Conservation (phyloP, 176 grass and related monocot species). For the Carex cristatella region DNA sequence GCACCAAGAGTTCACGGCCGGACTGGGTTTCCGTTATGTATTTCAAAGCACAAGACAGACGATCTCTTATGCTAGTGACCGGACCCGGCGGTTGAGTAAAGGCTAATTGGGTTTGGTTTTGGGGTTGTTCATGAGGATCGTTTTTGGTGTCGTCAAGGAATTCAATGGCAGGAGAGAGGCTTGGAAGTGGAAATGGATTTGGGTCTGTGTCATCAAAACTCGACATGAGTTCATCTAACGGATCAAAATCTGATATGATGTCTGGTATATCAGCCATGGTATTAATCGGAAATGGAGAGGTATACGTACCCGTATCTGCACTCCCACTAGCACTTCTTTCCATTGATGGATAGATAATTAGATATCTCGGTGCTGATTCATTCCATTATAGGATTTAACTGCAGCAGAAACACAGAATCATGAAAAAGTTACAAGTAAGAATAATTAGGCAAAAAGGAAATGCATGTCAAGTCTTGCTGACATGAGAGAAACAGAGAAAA, state of each 20-base stretch:
- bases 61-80: conserved; percentile 39
- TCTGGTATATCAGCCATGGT: conserved; percentile 17
- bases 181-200: conserved; percentile 22
- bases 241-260: conserved; percentile 28
- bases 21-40: conserved; percentile 45
- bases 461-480: conserved; percentile 8
- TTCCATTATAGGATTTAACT: conserved; percentile 17
- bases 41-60: conserved; percentile 51
- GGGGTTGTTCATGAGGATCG: background rate
- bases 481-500: conserved; percentile 11
- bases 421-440: background rate
- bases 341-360: conserved; percentile 16
- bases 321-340: conserved; percentile 1
- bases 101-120: conserved; percentile 1
- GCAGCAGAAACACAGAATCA: background rate
- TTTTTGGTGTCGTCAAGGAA: background rate
- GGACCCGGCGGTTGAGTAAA: background rate
- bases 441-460: background rate
- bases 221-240: conserved; percentile 51
- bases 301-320: background rate
- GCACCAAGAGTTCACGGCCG: conserved; percentile 56
- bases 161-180: conserved; percentile 21
- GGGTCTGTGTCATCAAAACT: conserved; percentile 39
- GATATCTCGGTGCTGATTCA: conserved; percentile 16
- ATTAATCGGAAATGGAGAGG: background rate